A percentile compares a stretch with the other conserved stretches of the same genome.
Evolutionary conservation across 768 basidiomycete species (phyloP).

Genomic region (Suillus cothurnatus): DNA sequence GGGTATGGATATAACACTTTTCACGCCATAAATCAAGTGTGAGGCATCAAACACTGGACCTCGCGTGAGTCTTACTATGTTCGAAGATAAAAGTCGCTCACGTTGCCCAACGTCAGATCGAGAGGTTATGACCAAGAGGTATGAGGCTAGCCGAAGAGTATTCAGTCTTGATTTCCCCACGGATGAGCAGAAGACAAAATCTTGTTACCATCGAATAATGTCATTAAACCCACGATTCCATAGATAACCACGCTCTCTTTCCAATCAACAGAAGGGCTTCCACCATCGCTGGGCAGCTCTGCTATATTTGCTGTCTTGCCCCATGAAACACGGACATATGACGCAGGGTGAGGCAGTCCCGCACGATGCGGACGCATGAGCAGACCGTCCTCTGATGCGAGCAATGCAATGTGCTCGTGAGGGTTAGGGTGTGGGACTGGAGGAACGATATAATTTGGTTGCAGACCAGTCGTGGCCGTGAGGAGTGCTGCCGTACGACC

Average conservation of each 20-base stretch:
- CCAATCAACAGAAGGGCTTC: slow-evolving; percentile 52
- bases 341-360: slow-evolving; percentile 25
- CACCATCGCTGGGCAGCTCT: slow-evolving; percentile 43
- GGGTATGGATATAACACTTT: slow-evolving; percentile 71
- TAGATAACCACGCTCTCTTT: slow-evolving; percentile 59
- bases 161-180: neutral
- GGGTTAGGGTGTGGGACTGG: slow-evolving; percentile 77
- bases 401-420: slow-evolving; percentile 65
- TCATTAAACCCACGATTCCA: slow-evolving; percentile 75
- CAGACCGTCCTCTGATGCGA: slow-evolving; percentile 63
- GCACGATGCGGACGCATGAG: slow-evolving; percentile 59
- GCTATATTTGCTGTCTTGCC: slow-evolving; percentile 56
- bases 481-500: slow-evolving; percentile 1
- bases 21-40: slow-evolving; percentile 67
- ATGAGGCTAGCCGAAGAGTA: slow-evolving; percentile 53
- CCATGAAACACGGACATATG: slow-evolving; percentile 60
- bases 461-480: slow-evolving; percentile 37
- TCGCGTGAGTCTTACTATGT: neutral
- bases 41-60: slow-evolving; percentile 63
- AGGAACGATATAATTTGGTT: slow-evolving; percentile 65
- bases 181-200: neutral
- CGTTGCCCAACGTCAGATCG: slow-evolving; percentile 64
- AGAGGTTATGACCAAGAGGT: slow-evolving; percentile 72
- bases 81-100: slow-evolving; percentile 36
- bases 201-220: slow-evolving; percentile 65